A percentile compares a stretch with the other conserved stretches of the same genome.
phyloP scores from a whole-genome alignment of 2,329 filamentous ascomycete genomes.

The Akanthomyces muscarius region DNA sequence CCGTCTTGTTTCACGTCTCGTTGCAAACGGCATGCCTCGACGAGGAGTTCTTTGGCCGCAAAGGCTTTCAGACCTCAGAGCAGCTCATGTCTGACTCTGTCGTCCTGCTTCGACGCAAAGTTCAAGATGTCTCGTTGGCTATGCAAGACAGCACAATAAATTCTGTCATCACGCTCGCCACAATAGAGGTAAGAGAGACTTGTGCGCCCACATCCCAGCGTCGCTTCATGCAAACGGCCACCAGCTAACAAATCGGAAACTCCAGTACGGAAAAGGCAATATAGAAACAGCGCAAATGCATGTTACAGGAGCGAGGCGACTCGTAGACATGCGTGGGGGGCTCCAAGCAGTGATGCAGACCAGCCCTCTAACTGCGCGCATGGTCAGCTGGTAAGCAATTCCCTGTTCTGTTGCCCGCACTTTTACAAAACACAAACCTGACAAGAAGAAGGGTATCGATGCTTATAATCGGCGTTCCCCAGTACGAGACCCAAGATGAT shows the following conservation, averaged over 20 bases:
- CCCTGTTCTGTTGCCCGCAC: not conserved
- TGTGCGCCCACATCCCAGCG: no score
- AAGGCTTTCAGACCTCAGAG: slow-evolving; percentile 50
- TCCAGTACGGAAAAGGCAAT: slow-evolving; percentile 52
- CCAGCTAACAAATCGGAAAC: not conserved
- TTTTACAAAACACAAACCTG: not conserved
- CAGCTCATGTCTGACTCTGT: slow-evolving; percentile 56
- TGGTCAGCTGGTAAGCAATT: slow-evolving; percentile 47
- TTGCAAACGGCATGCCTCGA: slow-evolving; percentile 56
- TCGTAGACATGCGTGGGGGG: slow-evolving; percentile 48
- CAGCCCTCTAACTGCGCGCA: slow-evolving; percentile 51
- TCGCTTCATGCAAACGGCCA: not conserved
- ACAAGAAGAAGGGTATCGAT: slow-evolving; percentile 48
- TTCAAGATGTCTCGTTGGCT: slow-evolving; percentile 43
- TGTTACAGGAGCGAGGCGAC: slow-evolving; percentile 44
- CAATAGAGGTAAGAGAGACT: slow-evolving; percentile 46
- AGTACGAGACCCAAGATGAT: slow-evolving; percentile 51
- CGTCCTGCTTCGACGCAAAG: slow-evolving; percentile 45
- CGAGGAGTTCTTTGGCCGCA: slow-evolving; percentile 47
- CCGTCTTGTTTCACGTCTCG: slow-evolving; percentile 55
- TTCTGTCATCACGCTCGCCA: slow-evolving; percentile 53
- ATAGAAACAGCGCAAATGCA: slow-evolving; percentile 42
- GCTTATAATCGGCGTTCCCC: slow-evolving; percentile 48
- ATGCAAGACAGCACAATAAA: slow-evolving; percentile 53
- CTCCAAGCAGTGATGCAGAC: slow-evolving; percentile 44